Conservation (phyloP, 768 basidiomycete species). For the Leccinum boreale region DNA sequence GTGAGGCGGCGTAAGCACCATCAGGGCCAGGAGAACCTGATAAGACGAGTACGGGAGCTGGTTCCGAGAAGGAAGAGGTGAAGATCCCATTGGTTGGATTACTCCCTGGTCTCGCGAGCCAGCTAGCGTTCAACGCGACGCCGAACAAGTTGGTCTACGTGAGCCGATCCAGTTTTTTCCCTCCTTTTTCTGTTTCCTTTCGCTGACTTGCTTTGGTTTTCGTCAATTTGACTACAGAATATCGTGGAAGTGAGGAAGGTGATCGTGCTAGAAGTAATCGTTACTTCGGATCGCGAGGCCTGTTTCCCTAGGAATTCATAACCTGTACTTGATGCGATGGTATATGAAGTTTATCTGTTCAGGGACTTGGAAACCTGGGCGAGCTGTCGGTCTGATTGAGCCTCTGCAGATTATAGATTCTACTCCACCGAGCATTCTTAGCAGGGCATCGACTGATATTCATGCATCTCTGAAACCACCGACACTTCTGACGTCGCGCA, state of each 20-base stretch:
- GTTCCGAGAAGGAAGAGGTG: constrained; percentile 33
- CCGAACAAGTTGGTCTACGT: constrained; percentile 87
- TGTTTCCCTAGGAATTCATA: constrained; percentile 25
- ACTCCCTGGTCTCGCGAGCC: constrained; percentile 62
- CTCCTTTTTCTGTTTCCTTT: too few relatives aligned
- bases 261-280: constrained; percentile 64
- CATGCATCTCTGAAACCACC: too few relatives aligned
- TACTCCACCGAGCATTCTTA: not conserved
- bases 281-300: constrained; percentile 68
- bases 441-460: too few relatives aligned
- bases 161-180: constrained; percentile 34
- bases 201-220: constrained; percentile 5
- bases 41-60: not conserved
- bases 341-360: not conserved
- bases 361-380: not conserved
- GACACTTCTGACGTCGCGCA: too few relatives aligned
- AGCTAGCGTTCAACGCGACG: constrained; percentile 59
- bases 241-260: constrained; percentile 63
- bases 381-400: not conserved
- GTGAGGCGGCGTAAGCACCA: constrained; percentile 7
- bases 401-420: not conserved
- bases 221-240: constrained; percentile 38
- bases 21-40: constrained; percentile 13
- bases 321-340: constrained; percentile 3
- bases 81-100: constrained; percentile 73